phyloP scores from a whole-genome alignment of 768 basidiomycete species.

The Mycena belliarum region DNA sequence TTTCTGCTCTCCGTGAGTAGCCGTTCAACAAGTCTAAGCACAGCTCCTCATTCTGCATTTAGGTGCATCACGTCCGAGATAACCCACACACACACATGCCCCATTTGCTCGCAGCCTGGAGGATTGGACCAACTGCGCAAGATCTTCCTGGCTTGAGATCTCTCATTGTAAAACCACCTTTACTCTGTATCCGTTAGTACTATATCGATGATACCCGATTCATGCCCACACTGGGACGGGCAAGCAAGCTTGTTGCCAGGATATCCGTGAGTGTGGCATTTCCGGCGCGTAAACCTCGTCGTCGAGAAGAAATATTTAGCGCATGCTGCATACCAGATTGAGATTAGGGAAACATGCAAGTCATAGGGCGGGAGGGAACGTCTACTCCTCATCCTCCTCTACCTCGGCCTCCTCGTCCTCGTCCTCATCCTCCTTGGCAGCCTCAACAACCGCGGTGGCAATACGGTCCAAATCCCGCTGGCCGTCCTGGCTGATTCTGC shows the following conservation, averaged over 20 bases:
- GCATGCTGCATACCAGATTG: conserved; percentile 43
- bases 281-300: too few relatives aligned
- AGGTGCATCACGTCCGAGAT: conserved; percentile 12
- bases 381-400: conserved; percentile 56
- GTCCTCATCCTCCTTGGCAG: conserved; percentile 68
- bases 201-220: too few relatives aligned
- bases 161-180: too few relatives aligned
- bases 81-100: conserved; percentile 6
- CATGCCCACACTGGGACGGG: too few relatives aligned
- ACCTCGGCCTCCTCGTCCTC: conserved; percentile 73
- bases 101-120: conserved; percentile 10
- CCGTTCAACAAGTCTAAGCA: background rate
- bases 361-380: conserved; percentile 27
- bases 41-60: background rate
- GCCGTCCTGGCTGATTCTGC: conserved; percentile 95
- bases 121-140: conserved; percentile 12
- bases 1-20: conserved; percentile 17
- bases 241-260: too few relatives aligned
- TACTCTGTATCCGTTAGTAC: too few relatives aligned
- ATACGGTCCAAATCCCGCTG: conserved; percentile 95
- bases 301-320: conserved; percentile 35
- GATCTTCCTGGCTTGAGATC: conserved; percentile 15
- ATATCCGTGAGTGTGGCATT: too few relatives aligned
- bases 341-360: conserved; percentile 41
- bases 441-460: conserved; percentile 86